phyloP scores from a whole-genome alignment of 2,329 filamentous ascomycete species.

The Phialophora verrucosa region DNA sequence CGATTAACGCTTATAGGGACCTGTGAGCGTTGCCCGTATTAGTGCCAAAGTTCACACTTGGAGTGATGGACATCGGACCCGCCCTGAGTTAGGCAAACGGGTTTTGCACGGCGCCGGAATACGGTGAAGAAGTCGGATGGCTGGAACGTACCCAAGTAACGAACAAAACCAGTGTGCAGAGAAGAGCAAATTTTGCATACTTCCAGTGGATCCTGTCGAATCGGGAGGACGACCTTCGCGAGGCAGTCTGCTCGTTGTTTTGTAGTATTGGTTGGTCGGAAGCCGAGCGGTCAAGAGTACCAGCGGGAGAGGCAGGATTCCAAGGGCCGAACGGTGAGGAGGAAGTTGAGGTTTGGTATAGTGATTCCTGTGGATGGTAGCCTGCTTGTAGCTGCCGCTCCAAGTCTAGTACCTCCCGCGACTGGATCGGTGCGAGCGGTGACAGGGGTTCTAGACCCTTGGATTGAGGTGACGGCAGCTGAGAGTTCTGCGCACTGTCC shows the following conservation, averaged over 20 bases:
- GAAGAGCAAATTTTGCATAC: conserved; percentile 32
- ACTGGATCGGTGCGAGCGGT: conserved; percentile 21
- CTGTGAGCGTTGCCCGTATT: not conserved
- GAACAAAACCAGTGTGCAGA: conserved; percentile 31
- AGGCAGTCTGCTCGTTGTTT: not conserved
- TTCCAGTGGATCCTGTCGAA: conserved; percentile 34
- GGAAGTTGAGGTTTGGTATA: conserved; percentile 2
- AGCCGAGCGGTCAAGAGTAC: conserved; percentile 4
- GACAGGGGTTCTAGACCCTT: conserved; percentile 15
- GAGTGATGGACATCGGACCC: not conserved
- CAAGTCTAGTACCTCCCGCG: conserved; percentile 17
- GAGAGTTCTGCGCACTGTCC: not conserved
- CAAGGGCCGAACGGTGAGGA: conserved; percentile 1
- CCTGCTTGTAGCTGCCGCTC: not conserved
- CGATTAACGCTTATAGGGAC: conserved; percentile 32
- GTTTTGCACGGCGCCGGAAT: not conserved
- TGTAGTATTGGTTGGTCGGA: conserved; percentile 16
- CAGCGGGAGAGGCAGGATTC: conserved; percentile 2
- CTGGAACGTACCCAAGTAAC: conserved; percentile 29
- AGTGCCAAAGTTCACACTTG: not conserved
- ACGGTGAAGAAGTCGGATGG: not conserved
- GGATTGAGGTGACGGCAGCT: not conserved
- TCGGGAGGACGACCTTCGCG: conserved; percentile 24
- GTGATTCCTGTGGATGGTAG: not conserved
- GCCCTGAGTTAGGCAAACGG: not conserved